phyloP scores from a whole-genome alignment of 306 rosid genomes.

The Corylus avellana region DNA sequence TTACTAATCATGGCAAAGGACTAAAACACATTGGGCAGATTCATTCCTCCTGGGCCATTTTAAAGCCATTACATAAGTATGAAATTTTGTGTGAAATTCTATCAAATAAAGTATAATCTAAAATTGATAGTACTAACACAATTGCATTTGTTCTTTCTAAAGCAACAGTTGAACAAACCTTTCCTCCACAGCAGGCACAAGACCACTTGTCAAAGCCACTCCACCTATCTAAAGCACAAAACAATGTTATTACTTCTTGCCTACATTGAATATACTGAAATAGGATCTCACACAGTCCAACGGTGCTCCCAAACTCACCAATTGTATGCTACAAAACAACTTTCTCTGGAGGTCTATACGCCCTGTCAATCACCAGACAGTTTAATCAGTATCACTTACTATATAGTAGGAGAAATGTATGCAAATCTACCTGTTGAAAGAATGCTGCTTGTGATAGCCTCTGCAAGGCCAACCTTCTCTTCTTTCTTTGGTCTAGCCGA shows the following conservation, averaged over 20 bases:
- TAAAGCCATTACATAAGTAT: background rate
- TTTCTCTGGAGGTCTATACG: slow-evolving; percentile 94
- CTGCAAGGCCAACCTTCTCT: slow-evolving; percentile 91
- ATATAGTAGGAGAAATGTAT: slow-evolving; percentile 13
- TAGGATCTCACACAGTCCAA: slow-evolving; percentile 21
- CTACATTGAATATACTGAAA: slow-evolving; percentile 25
- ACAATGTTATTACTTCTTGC: slow-evolving; percentile 31
- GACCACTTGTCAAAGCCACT: slow-evolving; percentile 82
- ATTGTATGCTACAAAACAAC: slow-evolving; percentile 91
- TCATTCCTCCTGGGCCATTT: background rate
- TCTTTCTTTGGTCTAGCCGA: slow-evolving; percentile 80
- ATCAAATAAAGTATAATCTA: background rate
- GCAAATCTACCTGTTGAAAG: slow-evolving; percentile 70
- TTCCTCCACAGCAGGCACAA: slow-evolving; percentile 87
- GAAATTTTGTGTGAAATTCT: background rate
- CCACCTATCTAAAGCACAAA: slow-evolving; percentile 77
- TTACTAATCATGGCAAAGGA: background rate
- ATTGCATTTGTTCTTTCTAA: background rate
- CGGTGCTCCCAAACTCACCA: slow-evolving; percentile 59
- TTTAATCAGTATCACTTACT: slow-evolving; percentile 26
- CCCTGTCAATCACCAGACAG: slow-evolving; percentile 53
- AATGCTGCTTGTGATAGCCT: slow-evolving; percentile 88
- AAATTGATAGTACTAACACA: slow-evolving; percentile 11
- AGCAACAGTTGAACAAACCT: slow-evolving; percentile 56
- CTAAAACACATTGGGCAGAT: slow-evolving; percentile 1